Evolutionary conservation across 1,284 basidiomycete genomes (phyloP), one percentile per base, ranked within the genome.

Genomic region (Papiliotrema laurentii): DNA sequence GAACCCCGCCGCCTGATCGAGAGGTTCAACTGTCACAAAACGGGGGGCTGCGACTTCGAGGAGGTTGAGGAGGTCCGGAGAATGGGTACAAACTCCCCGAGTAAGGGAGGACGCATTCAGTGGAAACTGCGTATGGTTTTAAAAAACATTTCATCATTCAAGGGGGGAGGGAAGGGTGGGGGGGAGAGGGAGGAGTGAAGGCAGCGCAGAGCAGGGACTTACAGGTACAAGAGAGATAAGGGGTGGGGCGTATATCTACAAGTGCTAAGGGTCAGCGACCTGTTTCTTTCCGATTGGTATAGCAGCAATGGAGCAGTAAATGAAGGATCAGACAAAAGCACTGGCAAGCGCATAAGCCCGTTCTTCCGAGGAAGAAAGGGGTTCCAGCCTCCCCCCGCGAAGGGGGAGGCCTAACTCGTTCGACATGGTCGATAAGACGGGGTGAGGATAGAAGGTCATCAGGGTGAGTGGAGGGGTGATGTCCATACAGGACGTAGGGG

Each of bases 121-220:
- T 74, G 72, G 70, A 74, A 74, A 74, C 72, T 74, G 72, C 72
- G 72, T 73, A 74, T 74, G 72, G 71, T 72, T 73, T 73, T 73
- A 51, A 56, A 58, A 53, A 51, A 51, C 36, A 46, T 68, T 69
- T 74, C 72, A 73, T 74, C 72, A 62, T 60, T 36, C 34, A 24
- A 47, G 40, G 30, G n/a, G n/a, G n/a, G 36, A 18, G 45, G 14
- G 39, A 19, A 43, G 37, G 30, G 42, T 18, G 44, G 14, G 45
- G 24, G 18, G 40, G 49, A 41, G 49, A 41, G 31, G n/a, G 34
- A 45, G 35, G 47, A 51, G 13, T 27, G 35, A 33, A 33, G 45
- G 19, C 9, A 18, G 10, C 22, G 22, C 26, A 34, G 39, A 31
- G 24, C 13, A 22, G 35, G 22, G 35, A 59, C 53, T 31, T 36